Evolutionary conservation across 2,329 filamentous ascomycete species (phyloP), one percentile per base, ranked within the genome.

Genomic region (Fusarium floridanum): DNA sequence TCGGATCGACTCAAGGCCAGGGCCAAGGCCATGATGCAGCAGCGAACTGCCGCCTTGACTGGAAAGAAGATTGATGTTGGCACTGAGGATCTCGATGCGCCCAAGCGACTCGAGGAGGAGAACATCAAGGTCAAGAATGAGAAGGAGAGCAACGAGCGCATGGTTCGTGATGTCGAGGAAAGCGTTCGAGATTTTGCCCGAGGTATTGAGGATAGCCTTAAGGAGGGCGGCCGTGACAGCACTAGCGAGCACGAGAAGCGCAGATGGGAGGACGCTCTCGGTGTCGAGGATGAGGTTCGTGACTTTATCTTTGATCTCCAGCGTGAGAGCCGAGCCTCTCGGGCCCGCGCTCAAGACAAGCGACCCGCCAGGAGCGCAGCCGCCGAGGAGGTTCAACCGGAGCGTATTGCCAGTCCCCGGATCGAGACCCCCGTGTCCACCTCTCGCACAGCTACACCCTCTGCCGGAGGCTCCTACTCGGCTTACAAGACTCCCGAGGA

Each of bases 281-380:
- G 97, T 32, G 97, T 99, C 32, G 97, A 99, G 81, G 96, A 99
- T 79, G 95, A 98, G 79, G 93, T 98, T 71, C 94, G 95, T 79
- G 97, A 99, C 80, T 98, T 99, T 83, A 99, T 99, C 81, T 98
- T 97, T 81, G 97, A 98, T 77, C 86, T 99, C 63, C 95, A 98
- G 82, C 91, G 96, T 71, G 94, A 92, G 72, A 97, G 95, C 82
- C 91, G 95, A 74, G 89, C 94, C 73, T 88, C 94, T 63, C 92
- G 92, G 68, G 85, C 97, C 67, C 87, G 89, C 68, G 84, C 86
- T 59, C 91, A 89, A 80, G 92, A 91, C 70, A 88, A 85, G 66
- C 86, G 86, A 29, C 82, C 85, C 22, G 82, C 86, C 6, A 86
- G 86, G 36, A 81, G 84, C 56, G 67, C 81, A 60, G 80, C 84